phyloP scores from a whole-genome alignment of 345 rosid genomes.

The Brassica napus region Da-Ae NC_063438.1:25802501-25803000 shows the following conservation, averaged over 20 bases:
- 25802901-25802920: slow-evolving; percentile 51
- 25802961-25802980: slow-evolving; percentile 98
- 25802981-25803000: slow-evolving; percentile 95
- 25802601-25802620: slow-evolving; percentile 9
- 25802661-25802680: slow-evolving; percentile 93
- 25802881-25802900: not conserved
- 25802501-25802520: slow-evolving; percentile 97
- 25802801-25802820: slow-evolving; percentile 93
- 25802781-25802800: slow-evolving; percentile 73
- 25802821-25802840: slow-evolving; percentile 99
- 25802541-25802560: not conserved
- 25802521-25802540: slow-evolving; percentile 84
- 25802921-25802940: slow-evolving; percentile 97
- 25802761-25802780: slow-evolving; percentile 95
- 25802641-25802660: slow-evolving; percentile 97
- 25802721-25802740: slow-evolving; percentile 96
- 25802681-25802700: slow-evolving; percentile 93
- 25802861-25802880: not conserved
- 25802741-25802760: slow-evolving; percentile 97
- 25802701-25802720: slow-evolving; percentile 85
- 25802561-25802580: not conserved
- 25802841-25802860: slow-evolving; percentile 59
- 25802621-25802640: slow-evolving; percentile 35
- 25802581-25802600: not conserved
- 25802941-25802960: slow-evolving; percentile 95